Percentiles rank a stretch among this genome's conserved stretches.
phyloP scores from a whole-genome alignment of 441 rosid genomes.

The Geranium incanum region DNA sequence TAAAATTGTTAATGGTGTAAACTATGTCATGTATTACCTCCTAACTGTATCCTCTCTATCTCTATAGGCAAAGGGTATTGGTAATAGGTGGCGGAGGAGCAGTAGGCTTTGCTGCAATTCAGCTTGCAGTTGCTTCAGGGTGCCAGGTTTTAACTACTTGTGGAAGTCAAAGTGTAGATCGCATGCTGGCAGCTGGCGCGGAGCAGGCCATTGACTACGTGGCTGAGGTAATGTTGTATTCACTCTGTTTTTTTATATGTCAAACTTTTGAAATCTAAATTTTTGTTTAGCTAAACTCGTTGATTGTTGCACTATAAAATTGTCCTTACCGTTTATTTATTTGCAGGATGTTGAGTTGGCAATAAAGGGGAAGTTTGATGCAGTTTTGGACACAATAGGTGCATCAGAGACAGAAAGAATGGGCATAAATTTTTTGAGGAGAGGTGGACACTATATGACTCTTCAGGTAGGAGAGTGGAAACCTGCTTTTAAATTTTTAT shows the following conservation, averaged over 20 bases:
- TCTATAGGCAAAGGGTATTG: conserved; percentile 67
- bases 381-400: conserved; percentile 92
- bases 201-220: conserved; percentile 85
- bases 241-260: conserved; percentile 3
- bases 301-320: background rate
- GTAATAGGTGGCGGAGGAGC: conserved; percentile 93
- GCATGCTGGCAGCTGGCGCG: conserved; percentile 65
- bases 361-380: conserved; percentile 78
- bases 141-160: conserved; percentile 77
- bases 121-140: conserved; percentile 67
- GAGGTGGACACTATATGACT: conserved; percentile 92
- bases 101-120: conserved; percentile 87
- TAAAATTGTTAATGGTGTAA: background rate
- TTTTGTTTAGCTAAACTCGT: background rate
- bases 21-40: background rate
- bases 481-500: conserved; percentile 11
- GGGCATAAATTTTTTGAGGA: conserved; percentile 62
- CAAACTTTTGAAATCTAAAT: conserved; percentile 5
- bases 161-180: conserved; percentile 56
- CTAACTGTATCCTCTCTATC: conserved; percentile 12
- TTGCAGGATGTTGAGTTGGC: conserved; percentile 69
- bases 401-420: conserved; percentile 74
- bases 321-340: conserved; percentile 14
- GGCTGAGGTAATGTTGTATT: conserved; percentile 44
- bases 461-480: conserved; percentile 51